These are phyloP conservation scores for Trichoderma atroviride DNA, from an alignment of 2,329 filamentous ascomycete species.

Conservation along the genomic window DNA sequence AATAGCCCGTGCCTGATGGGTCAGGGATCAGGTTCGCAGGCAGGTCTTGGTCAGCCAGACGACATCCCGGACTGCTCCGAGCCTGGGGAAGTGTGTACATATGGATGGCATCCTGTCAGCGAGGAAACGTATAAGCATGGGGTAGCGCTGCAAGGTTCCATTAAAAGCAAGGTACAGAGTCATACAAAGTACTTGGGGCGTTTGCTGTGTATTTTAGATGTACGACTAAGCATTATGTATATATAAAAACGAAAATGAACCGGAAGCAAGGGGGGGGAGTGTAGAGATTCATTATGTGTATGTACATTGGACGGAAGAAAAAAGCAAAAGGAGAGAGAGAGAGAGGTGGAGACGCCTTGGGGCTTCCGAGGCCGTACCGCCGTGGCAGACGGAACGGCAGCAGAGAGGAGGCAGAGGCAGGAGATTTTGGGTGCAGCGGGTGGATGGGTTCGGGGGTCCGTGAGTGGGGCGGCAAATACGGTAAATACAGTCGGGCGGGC, in stretches of 20 bases:
- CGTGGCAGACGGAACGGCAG: conserved; percentile 30
- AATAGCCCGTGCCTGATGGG: neutral
- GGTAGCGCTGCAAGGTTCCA: neutral
- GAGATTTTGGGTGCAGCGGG: neutral
- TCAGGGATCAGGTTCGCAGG: neutral
- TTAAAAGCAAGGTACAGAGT: neutral
- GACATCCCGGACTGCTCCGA: neutral
- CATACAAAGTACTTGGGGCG: neutral
- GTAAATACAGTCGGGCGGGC: conserved; percentile 5
- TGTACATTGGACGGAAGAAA: neutral
- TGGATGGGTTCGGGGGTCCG: conserved; percentile 18
- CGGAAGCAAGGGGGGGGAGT: conserved; percentile 28
- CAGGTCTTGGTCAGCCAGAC: neutral
- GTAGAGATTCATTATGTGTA: neutral
- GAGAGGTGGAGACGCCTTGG: neutral
- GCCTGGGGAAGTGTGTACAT: neutral
- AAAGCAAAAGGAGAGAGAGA: neutral
- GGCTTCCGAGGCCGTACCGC: conserved; percentile 26
- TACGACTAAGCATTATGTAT: neutral
- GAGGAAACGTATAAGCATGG: neutral
- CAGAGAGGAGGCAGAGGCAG: neutral
- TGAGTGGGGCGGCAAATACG: conserved; percentile 12
- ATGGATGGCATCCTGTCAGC: neutral
- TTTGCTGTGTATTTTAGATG: neutral
- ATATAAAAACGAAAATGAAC: conserved; percentile 34